Conservation (phyloP, 805 yeast genomes). For the Candida alai region DNA sequence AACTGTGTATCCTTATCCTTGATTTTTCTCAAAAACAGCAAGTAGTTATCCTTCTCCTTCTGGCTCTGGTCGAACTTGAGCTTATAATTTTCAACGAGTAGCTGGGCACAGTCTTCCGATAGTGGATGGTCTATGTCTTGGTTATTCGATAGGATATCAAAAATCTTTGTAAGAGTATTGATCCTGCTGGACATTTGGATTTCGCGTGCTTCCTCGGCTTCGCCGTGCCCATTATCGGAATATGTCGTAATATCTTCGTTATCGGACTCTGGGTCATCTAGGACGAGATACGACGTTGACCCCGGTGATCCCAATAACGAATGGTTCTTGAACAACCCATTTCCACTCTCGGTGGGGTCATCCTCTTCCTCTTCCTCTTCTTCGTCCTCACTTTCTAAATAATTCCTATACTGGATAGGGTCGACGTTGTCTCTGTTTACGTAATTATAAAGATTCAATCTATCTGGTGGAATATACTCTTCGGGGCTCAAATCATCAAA, state of each 20-base stretch:
- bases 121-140: conserved; percentile 80
- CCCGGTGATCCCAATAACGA: conserved; percentile 1
- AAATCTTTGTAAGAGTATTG: conserved; percentile 57
- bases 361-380: conserved; percentile 15
- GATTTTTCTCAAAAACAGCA: conserved; percentile 67
- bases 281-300: conserved; percentile 10
- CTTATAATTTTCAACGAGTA: conserved; percentile 61
- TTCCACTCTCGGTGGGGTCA: conserved; percentile 12
- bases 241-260: conserved; percentile 7
- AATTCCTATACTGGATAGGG: conserved; percentile 23
- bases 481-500: conserved; percentile 23
- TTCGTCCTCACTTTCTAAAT: conserved; percentile 27
- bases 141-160: conserved; percentile 63
- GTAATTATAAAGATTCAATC: conserved; percentile 33
- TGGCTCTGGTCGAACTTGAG: conserved; percentile 67
- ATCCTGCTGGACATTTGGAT: conserved; percentile 45
- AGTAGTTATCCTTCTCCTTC: conserved; percentile 74
- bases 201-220: conserved; percentile 8
- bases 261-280: conserved; percentile 8
- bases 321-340: conserved; percentile 4
- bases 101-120: conserved; percentile 78
- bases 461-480: conserved; percentile 35
- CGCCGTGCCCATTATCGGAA: not conserved
- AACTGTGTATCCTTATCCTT: conserved; percentile 30
- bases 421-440: conserved; percentile 19